These are phyloP conservation scores for Scutellaria baicalensis DNA, from an alignment of 257 asterid species.

Conservation along the genomic window DNA sequence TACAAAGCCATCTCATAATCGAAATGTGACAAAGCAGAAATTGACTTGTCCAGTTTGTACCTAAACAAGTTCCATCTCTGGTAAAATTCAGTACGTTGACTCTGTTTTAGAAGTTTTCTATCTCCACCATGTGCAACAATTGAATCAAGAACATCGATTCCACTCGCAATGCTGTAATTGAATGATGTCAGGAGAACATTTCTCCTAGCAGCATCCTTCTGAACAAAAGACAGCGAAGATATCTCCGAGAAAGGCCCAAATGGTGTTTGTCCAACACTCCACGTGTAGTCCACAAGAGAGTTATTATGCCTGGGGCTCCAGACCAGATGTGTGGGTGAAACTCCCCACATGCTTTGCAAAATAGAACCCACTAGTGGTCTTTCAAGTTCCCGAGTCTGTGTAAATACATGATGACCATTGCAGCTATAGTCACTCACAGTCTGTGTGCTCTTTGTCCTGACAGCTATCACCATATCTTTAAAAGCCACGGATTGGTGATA, in stretches of 20 bases:
- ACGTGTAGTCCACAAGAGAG: constrained; percentile 75
- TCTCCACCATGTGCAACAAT: constrained; percentile 80
- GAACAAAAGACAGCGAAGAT: constrained; percentile 74
- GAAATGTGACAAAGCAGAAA: constrained; percentile 79
- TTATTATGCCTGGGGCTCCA: constrained; percentile 91
- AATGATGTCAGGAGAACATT: constrained; percentile 66
- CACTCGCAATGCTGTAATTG: constrained; percentile 67
- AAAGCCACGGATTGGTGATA: constrained; percentile 90
- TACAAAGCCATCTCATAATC: constrained; percentile 80
- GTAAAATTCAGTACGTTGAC: constrained; percentile 47
- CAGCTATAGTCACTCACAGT: constrained; percentile 88
- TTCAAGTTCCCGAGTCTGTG: constrained; percentile 71
- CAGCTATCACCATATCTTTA: constrained; percentile 90
- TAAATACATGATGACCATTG: constrained; percentile 83
- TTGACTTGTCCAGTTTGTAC: constrained; percentile 77
- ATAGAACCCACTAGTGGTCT: constrained; percentile 90
- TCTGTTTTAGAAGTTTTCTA: constrained; percentile 55
- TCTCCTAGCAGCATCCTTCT: constrained; percentile 95
- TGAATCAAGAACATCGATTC: constrained; percentile 67
- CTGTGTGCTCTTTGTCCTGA: constrained; percentile 77
- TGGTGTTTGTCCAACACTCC: constrained; percentile 94
- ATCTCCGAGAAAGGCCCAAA: constrained; percentile 93
- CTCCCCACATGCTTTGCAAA: constrained; percentile 96
- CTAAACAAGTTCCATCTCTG: constrained; percentile 86
- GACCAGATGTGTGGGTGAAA: constrained; percentile 76